Evolutionary conservation across 768 basidiomycete genomes (phyloP).

Genomic region (Pisolithus tinctorius): DNA sequence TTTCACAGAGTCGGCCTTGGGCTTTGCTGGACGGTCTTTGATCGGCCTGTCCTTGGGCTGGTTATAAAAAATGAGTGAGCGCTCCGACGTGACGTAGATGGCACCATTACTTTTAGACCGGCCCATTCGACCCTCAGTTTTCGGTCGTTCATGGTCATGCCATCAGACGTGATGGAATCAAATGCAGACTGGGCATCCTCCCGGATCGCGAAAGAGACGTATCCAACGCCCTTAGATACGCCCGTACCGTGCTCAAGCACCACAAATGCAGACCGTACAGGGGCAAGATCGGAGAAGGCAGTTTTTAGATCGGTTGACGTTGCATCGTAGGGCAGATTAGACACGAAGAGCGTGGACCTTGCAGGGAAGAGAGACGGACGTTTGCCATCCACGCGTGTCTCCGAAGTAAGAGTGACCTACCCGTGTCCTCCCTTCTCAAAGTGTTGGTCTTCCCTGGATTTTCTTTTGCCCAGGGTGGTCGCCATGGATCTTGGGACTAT

Average conservation of each 20-base stretch:
- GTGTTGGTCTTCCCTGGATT: conserved; percentile 15
- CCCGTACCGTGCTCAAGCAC: conserved; percentile 73
- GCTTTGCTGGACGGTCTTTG: conserved; percentile 19
- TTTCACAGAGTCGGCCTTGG: conserved; percentile 22
- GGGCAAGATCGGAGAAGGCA: conserved; percentile 92
- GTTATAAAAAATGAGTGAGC: not conserved
- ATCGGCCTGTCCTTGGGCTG: conserved; percentile 37
- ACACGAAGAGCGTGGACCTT: conserved; percentile 87
- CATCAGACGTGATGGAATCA: conserved; percentile 56
- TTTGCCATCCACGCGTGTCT: not conserved
- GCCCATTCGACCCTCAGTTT: conserved; percentile 77
- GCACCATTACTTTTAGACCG: conserved; percentile 54
- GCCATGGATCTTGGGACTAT: not conserved
- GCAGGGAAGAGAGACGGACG: not conserved
- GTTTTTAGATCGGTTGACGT: conserved; percentile 89
- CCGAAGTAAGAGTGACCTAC: conserved; percentile 6
- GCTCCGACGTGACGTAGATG: not conserved
- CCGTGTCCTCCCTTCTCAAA: conserved; percentile 10
- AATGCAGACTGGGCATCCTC: conserved; percentile 82
- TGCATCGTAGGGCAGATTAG: conserved; percentile 84
- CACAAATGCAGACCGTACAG: conserved; percentile 89
- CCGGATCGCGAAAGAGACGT: conserved; percentile 83
- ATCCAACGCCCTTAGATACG: conserved; percentile 91
- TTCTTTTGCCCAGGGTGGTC: conserved; percentile 23
- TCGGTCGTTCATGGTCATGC: conserved; percentile 60